Evolutionary conservation across 306 rosid genomes (phyloP).

Genomic region (peach (Prunus persica)): DNA sequence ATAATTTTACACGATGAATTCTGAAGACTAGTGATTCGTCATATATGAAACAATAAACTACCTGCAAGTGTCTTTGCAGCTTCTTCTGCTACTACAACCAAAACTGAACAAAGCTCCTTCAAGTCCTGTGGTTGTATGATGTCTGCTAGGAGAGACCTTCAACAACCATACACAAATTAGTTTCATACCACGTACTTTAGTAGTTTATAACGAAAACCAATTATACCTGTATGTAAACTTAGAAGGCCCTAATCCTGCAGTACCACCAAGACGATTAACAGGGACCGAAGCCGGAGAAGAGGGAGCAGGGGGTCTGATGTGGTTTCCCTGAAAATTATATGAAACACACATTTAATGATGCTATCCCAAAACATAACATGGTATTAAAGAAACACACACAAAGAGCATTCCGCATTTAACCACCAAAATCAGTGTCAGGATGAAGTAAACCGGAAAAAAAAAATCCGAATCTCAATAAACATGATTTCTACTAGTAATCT

Average conservation of each 20-base stretch:
- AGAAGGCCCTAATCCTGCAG: constrained; percentile 69
- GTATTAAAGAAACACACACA: background rate
- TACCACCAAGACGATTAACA: constrained; percentile 52
- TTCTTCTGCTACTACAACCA: constrained; percentile 83
- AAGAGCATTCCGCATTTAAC: background rate
- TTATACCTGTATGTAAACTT: constrained; percentile 82
- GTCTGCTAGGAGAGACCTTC: constrained; percentile 95
- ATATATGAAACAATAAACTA: constrained; percentile 21
- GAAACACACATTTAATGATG: constrained; percentile 7
- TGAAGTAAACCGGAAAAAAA: background rate
- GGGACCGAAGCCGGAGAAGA: constrained; percentile 53
- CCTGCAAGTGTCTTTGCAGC: constrained; percentile 82
- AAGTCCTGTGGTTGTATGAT: constrained; percentile 91
- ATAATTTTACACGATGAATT: background rate
- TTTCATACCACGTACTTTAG: constrained; percentile 16
- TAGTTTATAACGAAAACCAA: constrained; percentile 19
- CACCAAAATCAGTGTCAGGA: background rate
- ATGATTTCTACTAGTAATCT: background rate
- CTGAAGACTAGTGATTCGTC: constrained; percentile 20
- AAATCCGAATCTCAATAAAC: background rate
- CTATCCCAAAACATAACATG: background rate
- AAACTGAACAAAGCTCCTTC: constrained; percentile 92
- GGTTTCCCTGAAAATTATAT: constrained; percentile 60
- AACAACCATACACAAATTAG: constrained; percentile 45
- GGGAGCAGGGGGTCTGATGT: constrained; percentile 49